Conservation (phyloP, 1,284 basidiomycete genomes). For the Ustilago loliicola region DNA sequence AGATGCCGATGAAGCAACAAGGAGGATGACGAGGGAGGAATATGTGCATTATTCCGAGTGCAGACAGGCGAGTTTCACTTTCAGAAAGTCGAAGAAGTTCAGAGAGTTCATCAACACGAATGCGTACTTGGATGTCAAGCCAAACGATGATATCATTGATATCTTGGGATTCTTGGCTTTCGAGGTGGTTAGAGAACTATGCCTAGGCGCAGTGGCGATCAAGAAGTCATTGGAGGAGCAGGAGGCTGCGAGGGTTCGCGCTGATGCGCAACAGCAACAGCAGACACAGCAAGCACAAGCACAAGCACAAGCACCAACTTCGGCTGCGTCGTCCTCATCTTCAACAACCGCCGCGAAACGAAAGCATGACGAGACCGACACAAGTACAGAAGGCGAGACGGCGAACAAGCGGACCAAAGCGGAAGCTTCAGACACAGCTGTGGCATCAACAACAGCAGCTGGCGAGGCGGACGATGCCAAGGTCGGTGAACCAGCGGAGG, state of each 20-base stretch:
- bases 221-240: conserved; percentile 59
- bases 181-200: conserved; percentile 94
- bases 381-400: background rate
- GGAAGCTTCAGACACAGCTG: background rate
- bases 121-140: conserved; percentile 86
- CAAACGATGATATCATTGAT: conserved; percentile 94
- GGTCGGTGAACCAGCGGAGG: background rate
- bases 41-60: conserved; percentile 98
- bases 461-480: conserved; percentile 2
- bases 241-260: conserved; percentile 15
- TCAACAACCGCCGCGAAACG: conserved; percentile 8
- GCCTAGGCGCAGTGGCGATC: conserved; percentile 73
- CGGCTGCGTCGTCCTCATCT: background rate
- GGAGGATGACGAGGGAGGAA: conserved; percentile 95
- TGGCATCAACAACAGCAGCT: conserved; percentile 8
- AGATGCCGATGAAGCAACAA: conserved; percentile 91
- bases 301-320: conserved; percentile 3
- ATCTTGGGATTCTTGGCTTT: conserved; percentile 97
- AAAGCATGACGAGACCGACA: conserved; percentile 7
- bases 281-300: conserved; percentile 5
- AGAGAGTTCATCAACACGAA: conserved; percentile 95
- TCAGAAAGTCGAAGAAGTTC: conserved; percentile 88
- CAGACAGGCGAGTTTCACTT: conserved; percentile 95
- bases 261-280: conserved; percentile 20
- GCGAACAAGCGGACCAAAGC: conserved; percentile 21